These are phyloP conservation scores for Wickerhamomyces pijperi DNA, from an alignment of 805 yeast species.

Conservation along the genomic window DNA sequence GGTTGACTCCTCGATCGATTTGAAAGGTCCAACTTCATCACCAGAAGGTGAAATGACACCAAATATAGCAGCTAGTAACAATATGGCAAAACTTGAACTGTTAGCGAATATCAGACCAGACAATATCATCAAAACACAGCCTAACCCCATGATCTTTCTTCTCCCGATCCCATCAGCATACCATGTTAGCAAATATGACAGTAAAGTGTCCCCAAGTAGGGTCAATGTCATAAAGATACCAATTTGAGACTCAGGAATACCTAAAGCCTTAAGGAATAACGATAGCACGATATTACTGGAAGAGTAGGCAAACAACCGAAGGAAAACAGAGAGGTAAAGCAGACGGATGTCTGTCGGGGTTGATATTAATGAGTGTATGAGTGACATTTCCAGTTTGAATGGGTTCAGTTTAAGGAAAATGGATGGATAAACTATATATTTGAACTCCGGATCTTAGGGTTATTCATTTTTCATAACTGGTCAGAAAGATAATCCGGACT, in stretches of 20 bases:
- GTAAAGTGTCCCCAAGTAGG: slow-evolving; percentile 62
- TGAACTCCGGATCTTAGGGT: too few relatives aligned
- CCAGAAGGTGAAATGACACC: slow-evolving; percentile 89
- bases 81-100: slow-evolving; percentile 37
- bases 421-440: too few relatives aligned
- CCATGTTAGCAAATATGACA: slow-evolving; percentile 68
- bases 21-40: slow-evolving; percentile 85
- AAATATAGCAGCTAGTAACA: slow-evolving; percentile 60
- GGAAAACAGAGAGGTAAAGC: slow-evolving; percentile 57
- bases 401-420: too few relatives aligned
- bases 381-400: too few relatives aligned
- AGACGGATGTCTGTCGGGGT: slow-evolving; percentile 38
- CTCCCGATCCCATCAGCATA: slow-evolving; percentile 66
- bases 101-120: slow-evolving; percentile 60
- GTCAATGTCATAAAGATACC: slow-evolving; percentile 81
- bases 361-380: too few relatives aligned
- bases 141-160: slow-evolving; percentile 47
- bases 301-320: slow-evolving; percentile 68
- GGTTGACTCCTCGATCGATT: slow-evolving; percentile 74
- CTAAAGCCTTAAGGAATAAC: slow-evolving; percentile 45
- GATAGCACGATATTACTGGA: slow-evolving; percentile 71
- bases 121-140: slow-evolving; percentile 54
- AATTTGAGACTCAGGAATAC: slow-evolving; percentile 43
- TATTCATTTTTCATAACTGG: too few relatives aligned
- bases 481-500: too few relatives aligned